A percentile compares a stretch with the other conserved stretches of the same genome.
phyloP scores from a whole-genome alignment of 2,329 filamentous ascomycete species.

The Cercospora berteroae region DNA sequence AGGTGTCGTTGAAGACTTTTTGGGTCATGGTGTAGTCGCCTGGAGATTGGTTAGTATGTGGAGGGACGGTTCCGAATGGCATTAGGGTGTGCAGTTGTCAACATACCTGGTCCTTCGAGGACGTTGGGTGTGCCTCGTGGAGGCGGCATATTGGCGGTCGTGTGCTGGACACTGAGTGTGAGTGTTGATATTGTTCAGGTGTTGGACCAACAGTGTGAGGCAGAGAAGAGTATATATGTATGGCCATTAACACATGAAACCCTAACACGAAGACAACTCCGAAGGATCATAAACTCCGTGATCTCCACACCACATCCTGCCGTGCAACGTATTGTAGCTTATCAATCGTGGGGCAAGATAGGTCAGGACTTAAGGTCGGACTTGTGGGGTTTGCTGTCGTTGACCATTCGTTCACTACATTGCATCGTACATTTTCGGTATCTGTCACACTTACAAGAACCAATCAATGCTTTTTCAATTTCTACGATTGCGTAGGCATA shows the following conservation, averaged over 20 bases:
- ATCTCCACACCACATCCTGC: neutral
- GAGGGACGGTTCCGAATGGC: neutral
- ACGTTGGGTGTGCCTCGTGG: neutral
- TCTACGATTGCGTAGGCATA: conserved; percentile 69
- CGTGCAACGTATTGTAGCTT: neutral
- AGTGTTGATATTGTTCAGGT: neutral
- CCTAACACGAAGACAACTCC: neutral
- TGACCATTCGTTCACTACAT: neutral
- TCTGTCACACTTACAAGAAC: neutral
- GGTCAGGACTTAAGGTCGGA: conserved; percentile 30
- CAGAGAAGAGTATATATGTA: neutral
- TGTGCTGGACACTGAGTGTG: neutral
- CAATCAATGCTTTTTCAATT: neutral
- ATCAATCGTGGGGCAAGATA: neutral
- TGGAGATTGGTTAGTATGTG: neutral
- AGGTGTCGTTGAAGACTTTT: neutral
- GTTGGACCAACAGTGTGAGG: neutral
- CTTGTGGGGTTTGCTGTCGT: conserved; percentile 21
- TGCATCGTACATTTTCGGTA: conserved; percentile 23
- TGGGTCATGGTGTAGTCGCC: neutral
- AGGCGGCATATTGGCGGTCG: neutral
- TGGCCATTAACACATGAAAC: neutral
- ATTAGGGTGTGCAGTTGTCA: neutral
- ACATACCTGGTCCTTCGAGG: neutral
- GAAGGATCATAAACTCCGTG: neutral